phyloP scores from a whole-genome alignment of 371 early-diverging fungal genomes.

The Haplosporangium sp. region DNA sequence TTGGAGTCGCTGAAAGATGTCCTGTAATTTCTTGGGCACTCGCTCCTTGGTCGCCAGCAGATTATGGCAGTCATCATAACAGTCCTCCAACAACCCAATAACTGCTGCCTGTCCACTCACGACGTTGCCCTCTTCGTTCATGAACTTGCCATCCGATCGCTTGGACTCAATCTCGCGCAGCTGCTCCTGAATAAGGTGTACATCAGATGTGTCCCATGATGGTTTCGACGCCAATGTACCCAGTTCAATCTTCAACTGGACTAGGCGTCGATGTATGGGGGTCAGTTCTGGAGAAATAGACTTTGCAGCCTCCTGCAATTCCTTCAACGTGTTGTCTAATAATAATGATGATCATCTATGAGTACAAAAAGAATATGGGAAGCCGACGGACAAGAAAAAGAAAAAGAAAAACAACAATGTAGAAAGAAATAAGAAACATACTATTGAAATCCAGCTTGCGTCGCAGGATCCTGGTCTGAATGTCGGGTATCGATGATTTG shows the following conservation, averaged over 20 bases:
- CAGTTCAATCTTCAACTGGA: slow-evolving; percentile 73
- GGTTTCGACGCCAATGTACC: slow-evolving; percentile 60
- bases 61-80: slow-evolving; percentile 84
- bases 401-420: background rate
- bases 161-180: slow-evolving; percentile 75
- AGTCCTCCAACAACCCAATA: slow-evolving; percentile 84
- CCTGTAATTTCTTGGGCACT: slow-evolving; percentile 71
- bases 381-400: too few species aligned
- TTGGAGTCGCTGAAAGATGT: slow-evolving; percentile 79
- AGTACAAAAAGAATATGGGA: too few species aligned
- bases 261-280: slow-evolving; percentile 73
- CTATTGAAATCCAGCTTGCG: slow-evolving; percentile 67
- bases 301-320: slow-evolving; percentile 38
- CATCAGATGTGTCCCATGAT: slow-evolving; percentile 60
- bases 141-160: slow-evolving; percentile 73
- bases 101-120: slow-evolving; percentile 88
- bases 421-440: slow-evolving; percentile 43
- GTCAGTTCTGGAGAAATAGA: slow-evolving; percentile 57
- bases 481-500: slow-evolving; percentile 54
- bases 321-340: slow-evolving; percentile 58
- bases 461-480: slow-evolving; percentile 66
- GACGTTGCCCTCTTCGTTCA: slow-evolving; percentile 64
- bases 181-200: slow-evolving; percentile 70
- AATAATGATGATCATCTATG: background rate
- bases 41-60: slow-evolving; percentile 81